phyloP scores from a whole-genome alignment of 2,329 filamentous ascomycete genomes.

The Ceratocystis colombiana region DNA sequence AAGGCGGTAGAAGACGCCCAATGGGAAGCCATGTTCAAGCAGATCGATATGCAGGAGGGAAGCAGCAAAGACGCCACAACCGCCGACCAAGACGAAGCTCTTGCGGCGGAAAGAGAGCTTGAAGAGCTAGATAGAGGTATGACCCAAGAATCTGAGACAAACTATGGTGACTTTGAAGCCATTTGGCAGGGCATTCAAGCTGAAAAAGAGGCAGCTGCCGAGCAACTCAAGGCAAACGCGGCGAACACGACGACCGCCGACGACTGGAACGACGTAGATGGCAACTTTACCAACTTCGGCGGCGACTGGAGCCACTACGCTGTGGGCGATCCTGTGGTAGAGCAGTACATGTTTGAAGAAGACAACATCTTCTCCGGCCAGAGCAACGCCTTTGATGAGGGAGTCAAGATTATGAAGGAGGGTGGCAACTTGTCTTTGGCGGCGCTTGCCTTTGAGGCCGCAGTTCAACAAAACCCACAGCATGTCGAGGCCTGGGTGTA shows the following conservation, averaged over 20 bases:
- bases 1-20: slow-evolving; percentile 88
- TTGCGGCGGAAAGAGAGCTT: slow-evolving; percentile 51
- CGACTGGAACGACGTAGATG: slow-evolving; percentile 54
- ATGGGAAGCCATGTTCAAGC: slow-evolving; percentile 94
- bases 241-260: slow-evolving; percentile 42
- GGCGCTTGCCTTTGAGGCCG: slow-evolving; percentile 89
- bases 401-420: slow-evolving; percentile 82
- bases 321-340: slow-evolving; percentile 61
- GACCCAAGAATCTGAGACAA: slow-evolving; percentile 49
- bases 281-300: slow-evolving; percentile 50
- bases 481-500: slow-evolving; percentile 92
- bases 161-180: slow-evolving; percentile 78
- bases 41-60: slow-evolving; percentile 54
- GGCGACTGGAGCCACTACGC: slow-evolving; percentile 56
- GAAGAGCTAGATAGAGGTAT: slow-evolving; percentile 67
- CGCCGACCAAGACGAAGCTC: slow-evolving; percentile 36
- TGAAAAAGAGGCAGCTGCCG: slow-evolving; percentile 37
- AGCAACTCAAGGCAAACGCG: slow-evolving; percentile 23
- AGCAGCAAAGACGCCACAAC: slow-evolving; percentile 44
- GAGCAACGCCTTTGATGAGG: slow-evolving; percentile 81
- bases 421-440: slow-evolving; percentile 91
- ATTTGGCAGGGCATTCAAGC: slow-evolving; percentile 77
- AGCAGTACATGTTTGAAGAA: slow-evolving; percentile 89
- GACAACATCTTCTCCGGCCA: slow-evolving; percentile 81
- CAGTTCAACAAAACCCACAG: slow-evolving; percentile 76